Percentiles rank a stretch among this genome's conserved stretches.
Evolutionary conservation across 2,329 filamentous ascomycete genomes (phyloP).

Genomic region (Fusarium sp.): DNA sequence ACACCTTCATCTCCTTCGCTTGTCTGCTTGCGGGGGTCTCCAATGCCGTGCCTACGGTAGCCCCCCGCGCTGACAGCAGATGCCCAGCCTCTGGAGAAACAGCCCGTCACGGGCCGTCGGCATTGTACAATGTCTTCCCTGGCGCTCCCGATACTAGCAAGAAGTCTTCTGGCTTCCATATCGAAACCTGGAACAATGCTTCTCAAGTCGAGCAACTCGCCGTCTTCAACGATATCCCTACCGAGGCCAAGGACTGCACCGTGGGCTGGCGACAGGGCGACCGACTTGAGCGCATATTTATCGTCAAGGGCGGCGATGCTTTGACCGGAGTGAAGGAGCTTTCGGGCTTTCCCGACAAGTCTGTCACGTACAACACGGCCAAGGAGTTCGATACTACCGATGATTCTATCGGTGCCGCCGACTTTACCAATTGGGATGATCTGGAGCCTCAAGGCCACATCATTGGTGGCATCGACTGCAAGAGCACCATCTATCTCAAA

Average conservation of each 20-base stretch:
- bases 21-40: constrained; percentile 23
- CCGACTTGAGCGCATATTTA: constrained; percentile 53
- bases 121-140: constrained; percentile 34
- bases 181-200: constrained; percentile 41
- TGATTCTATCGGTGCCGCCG: constrained; percentile 36
- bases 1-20: constrained; percentile 10
- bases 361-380: constrained; percentile 40
- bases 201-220: constrained; percentile 48
- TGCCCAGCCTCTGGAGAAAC: constrained; percentile 17
- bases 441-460: constrained; percentile 35
- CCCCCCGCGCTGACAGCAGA: constrained; percentile 16
- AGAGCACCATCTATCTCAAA: constrained; percentile 47
- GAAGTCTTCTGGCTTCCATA: constrained; percentile 30
- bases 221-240: constrained; percentile 49
- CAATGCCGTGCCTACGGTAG: constrained; percentile 19
- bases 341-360: constrained; percentile 40
- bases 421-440: constrained; percentile 50
- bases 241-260: constrained; percentile 44
- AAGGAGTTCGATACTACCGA: constrained; percentile 36
- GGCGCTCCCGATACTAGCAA: constrained; percentile 30
- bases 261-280: constrained; percentile 53
- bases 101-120: constrained; percentile 18
- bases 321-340: constrained; percentile 42
- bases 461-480: constrained; percentile 44
- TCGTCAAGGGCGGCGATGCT: constrained; percentile 48